Evolutionary conservation across 768 basidiomycete genomes (phyloP).

Genomic region (Boletus bicolor): DNA sequence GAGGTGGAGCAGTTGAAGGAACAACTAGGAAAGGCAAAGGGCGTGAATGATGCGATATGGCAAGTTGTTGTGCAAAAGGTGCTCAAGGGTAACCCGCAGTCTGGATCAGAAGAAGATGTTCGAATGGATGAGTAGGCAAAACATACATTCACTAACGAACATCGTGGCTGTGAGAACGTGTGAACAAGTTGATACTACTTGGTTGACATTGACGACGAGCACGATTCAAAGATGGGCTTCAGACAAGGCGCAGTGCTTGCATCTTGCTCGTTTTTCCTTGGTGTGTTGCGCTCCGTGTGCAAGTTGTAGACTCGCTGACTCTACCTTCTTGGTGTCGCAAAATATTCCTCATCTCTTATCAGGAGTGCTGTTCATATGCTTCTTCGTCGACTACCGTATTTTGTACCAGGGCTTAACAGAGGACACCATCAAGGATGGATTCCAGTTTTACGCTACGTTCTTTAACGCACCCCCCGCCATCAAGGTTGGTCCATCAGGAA

Average conservation of each 20-base stretch:
- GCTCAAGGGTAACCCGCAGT: constrained; percentile 28
- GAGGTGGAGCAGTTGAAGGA: constrained; percentile 66
- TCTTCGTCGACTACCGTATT: constrained; percentile 84
- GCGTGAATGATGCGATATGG: constrained; percentile 96
- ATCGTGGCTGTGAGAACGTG: constrained; percentile 25
- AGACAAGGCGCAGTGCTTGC: constrained; percentile 84
- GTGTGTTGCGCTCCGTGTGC: constrained; percentile 41
- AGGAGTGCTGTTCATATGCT: constrained; percentile 83
- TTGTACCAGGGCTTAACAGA: constrained; percentile 69
- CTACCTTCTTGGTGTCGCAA: neutral
- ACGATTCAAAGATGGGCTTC: constrained; percentile 66
- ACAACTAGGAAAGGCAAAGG: constrained; percentile 79
- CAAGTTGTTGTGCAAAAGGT: constrained; percentile 71
- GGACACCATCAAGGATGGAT: constrained; percentile 67
- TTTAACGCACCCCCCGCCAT: constrained; percentile 91
- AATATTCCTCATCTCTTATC: neutral
- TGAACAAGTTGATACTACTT: constrained; percentile 4
- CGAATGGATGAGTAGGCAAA: constrained; percentile 13
- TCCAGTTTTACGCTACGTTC: constrained; percentile 90
- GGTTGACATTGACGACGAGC: neutral
- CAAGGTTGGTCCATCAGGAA: constrained; percentile 53
- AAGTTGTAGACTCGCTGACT: constrained; percentile 12
- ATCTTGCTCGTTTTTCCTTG: constrained; percentile 87
- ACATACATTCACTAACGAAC: no score
- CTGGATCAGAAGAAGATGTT: constrained; percentile 1